A percentile compares a stretch with the other conserved stretches of the same genome.
Evolutionary conservation across 2,329 filamentous ascomycete genomes (phyloP).

Genomic region (Colletotrichum musicola): DNA sequence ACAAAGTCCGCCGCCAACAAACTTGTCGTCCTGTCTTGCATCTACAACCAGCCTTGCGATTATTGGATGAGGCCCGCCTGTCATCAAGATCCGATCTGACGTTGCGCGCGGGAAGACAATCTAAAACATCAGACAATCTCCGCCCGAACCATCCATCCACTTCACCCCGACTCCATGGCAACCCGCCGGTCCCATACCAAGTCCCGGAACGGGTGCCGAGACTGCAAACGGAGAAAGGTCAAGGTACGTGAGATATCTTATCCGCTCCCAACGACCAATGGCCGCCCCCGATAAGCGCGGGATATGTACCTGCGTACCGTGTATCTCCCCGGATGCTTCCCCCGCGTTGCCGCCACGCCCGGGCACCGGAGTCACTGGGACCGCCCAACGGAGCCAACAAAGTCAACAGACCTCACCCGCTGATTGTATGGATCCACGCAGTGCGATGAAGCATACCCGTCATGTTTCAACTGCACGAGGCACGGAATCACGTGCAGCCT

Average conservation of each 20-base stretch:
- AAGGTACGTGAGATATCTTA: slow-evolving; percentile 43
- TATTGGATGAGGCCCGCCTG: not conserved
- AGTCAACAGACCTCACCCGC: too few species aligned
- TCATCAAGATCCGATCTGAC: not conserved
- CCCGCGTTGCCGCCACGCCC: too few species aligned
- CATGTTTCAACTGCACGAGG: slow-evolving; percentile 48
- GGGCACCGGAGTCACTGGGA: not conserved
- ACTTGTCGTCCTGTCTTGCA: not conserved
- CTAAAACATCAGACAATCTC: slow-evolving; percentile 12
- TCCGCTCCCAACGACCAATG: not conserved
- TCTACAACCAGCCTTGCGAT: too few species aligned
- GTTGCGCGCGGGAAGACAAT: not conserved
- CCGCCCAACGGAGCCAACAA: too few species aligned
- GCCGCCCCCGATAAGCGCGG: slow-evolving; percentile 18
- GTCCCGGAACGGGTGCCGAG: slow-evolving; percentile 48
- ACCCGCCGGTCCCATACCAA: slow-evolving; percentile 49
- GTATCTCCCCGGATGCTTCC: not conserved
- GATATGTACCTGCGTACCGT: not conserved
- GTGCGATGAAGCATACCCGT: slow-evolving; percentile 45
- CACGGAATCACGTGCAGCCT: slow-evolving; percentile 47
- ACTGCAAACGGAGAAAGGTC: slow-evolving; percentile 50
- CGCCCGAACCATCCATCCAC: not conserved
- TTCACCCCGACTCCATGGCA: slow-evolving; percentile 15
- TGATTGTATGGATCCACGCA: slow-evolving; percentile 4
- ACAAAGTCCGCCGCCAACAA: not conserved